A percentile compares a stretch with the other conserved stretches of the same genome.
These are phyloP conservation scores for Crithidia mellificae DNA, from an alignment of 208 protist genomes.

Conservation along the genomic window DNA sequence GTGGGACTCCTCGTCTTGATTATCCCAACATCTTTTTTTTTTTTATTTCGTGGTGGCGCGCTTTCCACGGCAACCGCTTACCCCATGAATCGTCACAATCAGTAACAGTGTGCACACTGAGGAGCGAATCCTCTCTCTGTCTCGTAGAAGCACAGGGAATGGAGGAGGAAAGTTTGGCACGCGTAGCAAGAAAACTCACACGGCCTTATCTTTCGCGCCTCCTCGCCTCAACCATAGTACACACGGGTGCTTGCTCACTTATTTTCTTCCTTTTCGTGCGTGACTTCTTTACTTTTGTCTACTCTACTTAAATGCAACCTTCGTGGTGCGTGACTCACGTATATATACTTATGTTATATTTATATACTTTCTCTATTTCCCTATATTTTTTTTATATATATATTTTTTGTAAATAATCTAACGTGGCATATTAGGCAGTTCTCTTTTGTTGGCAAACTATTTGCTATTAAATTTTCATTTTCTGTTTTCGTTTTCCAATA, in stretches of 20 bases:
- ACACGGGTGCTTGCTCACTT: not conserved
- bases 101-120: not conserved
- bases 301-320: no score
- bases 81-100: not conserved
- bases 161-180: no score
- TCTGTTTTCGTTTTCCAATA: no score
- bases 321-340: not conserved
- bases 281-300: conserved; percentile 1
- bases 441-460: no score
- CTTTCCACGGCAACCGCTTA: not conserved
- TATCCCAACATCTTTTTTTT: not conserved
- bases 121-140: not conserved
- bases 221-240: not conserved
- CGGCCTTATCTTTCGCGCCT: not conserved
- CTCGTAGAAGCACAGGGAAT: not conserved
- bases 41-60: conserved; percentile 15
- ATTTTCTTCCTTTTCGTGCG: not conserved
- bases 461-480: no score
- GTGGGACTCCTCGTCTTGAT: not conserved
- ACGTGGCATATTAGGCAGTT: no score
- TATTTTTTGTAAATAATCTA: no score
- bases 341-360: not conserved
- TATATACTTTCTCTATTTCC: conserved; percentile 18
- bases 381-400: no score
- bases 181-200: not conserved